Conservation (phyloP, 2,329 filamentous ascomycete species). For the Aschersonia sp. region DNA sequence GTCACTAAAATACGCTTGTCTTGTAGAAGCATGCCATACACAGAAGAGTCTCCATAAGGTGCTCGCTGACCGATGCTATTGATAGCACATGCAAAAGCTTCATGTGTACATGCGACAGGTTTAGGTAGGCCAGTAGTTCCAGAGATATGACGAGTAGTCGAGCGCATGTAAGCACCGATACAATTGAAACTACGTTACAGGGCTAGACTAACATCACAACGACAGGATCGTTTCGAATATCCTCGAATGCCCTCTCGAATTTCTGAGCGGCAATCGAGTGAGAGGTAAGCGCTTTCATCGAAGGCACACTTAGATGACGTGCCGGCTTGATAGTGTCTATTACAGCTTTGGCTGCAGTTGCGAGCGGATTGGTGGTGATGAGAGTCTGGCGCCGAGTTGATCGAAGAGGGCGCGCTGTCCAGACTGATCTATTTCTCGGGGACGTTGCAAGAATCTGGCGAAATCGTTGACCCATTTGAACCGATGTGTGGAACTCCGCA, state of each 20-base stretch:
- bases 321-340: not conserved
- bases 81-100: not conserved
- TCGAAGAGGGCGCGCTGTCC: not conserved
- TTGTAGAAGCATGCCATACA: not conserved
- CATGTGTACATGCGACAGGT: not conserved
- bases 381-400: not conserved
- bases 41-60: not conserved
- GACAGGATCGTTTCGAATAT: not conserved
- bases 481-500: not conserved
- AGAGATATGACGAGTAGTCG: not conserved
- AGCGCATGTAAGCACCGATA: not conserved
- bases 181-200: not conserved
- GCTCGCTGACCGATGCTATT: not conserved
- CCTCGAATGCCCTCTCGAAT: not conserved
- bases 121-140: not conserved
- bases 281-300: not conserved
- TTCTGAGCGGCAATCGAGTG: not conserved
- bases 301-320: not conserved
- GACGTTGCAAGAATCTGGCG: not conserved
- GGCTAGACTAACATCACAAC: not conserved
- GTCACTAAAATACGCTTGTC: slow-evolving; percentile 1
- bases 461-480: not conserved
- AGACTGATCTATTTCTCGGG: not conserved
- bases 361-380: not conserved
- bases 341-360: not conserved